A percentile compares a stretch with the other conserved stretches of the same genome.
Conservation (phyloP, 352 stramenopile genomes). For the Nothophytophthora sp. region DNA sequence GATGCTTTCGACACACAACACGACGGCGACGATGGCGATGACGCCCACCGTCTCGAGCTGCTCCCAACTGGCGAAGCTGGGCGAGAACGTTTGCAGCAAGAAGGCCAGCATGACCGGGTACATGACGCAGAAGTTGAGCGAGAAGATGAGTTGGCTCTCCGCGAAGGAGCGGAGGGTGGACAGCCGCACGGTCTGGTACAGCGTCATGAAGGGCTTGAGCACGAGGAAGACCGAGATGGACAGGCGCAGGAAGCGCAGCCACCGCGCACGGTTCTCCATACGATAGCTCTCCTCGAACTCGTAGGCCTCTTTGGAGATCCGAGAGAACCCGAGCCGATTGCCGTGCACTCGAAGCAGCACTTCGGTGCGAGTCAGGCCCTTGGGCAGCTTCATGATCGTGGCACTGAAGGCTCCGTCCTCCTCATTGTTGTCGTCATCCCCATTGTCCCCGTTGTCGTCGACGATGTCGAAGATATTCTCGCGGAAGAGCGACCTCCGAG, state of each 20-base stretch:
- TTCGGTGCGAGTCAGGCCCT: conserved; percentile 67
- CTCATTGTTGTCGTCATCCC: conserved; percentile 22
- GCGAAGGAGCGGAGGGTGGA: conserved; percentile 45
- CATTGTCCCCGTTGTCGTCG: conserved; percentile 55
- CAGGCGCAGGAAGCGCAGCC: conserved; percentile 68
- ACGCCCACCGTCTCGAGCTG: conserved; percentile 53
- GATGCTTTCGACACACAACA: conserved; percentile 67
- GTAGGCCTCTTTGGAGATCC: conserved; percentile 49
- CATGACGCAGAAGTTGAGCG: conserved; percentile 81
- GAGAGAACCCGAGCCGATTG: conserved; percentile 19
- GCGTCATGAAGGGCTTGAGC: conserved; percentile 75
- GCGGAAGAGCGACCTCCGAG: conserved; percentile 44
- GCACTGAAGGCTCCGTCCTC: conserved; percentile 30
- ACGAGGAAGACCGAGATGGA: conserved; percentile 69
- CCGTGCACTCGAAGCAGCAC: conserved; percentile 65
- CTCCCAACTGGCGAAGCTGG: conserved; percentile 58
- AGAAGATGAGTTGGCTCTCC: conserved; percentile 67
- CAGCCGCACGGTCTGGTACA: conserved; percentile 66
- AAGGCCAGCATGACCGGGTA: conserved; percentile 63
- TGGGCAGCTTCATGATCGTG: conserved; percentile 78
- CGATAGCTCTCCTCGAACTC: conserved; percentile 80
- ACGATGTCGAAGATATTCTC: conserved; percentile 85
- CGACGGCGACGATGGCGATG: conserved; percentile 56
- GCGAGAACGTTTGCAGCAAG: conserved; percentile 73
- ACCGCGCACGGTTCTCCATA: conserved; percentile 62